Evolutionary conservation across 208 protist species (phyloP), one percentile per base, ranked within the genome.

Genomic region (Wallacemonas sp.): DNA sequence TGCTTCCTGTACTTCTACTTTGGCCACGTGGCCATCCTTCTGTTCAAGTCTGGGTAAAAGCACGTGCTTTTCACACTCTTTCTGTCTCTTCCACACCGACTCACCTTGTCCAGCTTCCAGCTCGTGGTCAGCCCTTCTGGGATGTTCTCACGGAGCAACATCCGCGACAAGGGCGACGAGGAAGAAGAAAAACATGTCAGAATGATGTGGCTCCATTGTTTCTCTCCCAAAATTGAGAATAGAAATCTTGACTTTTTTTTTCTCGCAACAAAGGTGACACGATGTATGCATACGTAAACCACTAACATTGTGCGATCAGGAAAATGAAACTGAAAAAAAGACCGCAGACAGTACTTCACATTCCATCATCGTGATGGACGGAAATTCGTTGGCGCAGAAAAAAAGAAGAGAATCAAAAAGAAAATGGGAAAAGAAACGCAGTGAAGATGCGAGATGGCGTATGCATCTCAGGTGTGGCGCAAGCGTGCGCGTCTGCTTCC

Each of bases 1-100:
- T 85, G 85, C 63, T 99, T 99, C 78, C 97, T 99, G 67, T 99
- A 99, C 87, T 99, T 99, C 88, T 99, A 99, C 80, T 81, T 99
- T 66, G 98, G 98, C 36, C 97, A 99, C 83, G 92, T 99, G 15
- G 98, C 98, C 50, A 96, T 99, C 79, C 93, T 99, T 50, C 89
- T 99, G 48, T 99, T 99, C 71, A 93, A 93, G 73, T 91, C 87
- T 42, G 90, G 90, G 4, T 95, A 78, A 87, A 8, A 19, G 44
- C 21, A 45, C 24, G 50, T 38, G 26, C 50, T 41, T n/a, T n/a
- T n/a, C n/a, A n/a, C 46, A 48, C 42, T 4, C 17, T 19, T 45
- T 9, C 45, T 53, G 21, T 53, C 45, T 8, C 9, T 53, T n/a
- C n/a, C n/a, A n/a, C n/a, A n/a, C n/a, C n/a, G n/a, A n/a, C n/a